Base-by-base conservation (phyloP, 805 yeast genomes). In the Torulaspora maleeae region DNA sequence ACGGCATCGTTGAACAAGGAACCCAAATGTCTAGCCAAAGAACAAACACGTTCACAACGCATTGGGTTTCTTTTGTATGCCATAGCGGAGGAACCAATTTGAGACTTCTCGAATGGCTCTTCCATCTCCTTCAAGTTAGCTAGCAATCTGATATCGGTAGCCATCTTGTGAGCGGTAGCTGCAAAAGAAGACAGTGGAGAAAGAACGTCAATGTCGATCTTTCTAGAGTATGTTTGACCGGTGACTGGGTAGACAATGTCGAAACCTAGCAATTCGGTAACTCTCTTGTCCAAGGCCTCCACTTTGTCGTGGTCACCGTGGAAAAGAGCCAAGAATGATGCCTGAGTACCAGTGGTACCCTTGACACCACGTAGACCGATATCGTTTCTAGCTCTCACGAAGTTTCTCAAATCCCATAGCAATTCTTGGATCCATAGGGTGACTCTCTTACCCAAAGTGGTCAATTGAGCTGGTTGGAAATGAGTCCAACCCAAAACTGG, bases 401-500 rank as follows among this genome's bases (percentile, higher is more conserved):
- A 79, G 73, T 93, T 93, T 73, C 99, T 81, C 69, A 93, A 78
- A 71, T 93, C 99, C 99, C 98, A 93, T 60, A 93, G 76, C 60
- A 93, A 75, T 70, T 93, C 99, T 76, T 93, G 99, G 59, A 93
- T 75, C 99, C 99, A 93, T 63, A 93, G 75, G 36, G 97, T 89
- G 45, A 95, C 95, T 72, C 99, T 84, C 76, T 93, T 93, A 68
- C 99, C 99, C 52, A 93, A 95, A 27, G 99, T 93, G 56, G 98
- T 91, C 67, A 93, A 80, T 74, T 93, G 99, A 43, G 99, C 99
- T 12, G 99, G 99, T 75, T 93, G 99, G 80, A 93, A 93, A 71
- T 93, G 99, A 47, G 99, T 93, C 98, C 98, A 93, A 28, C 99
- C 99, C 55, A 93, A 77, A 36, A 90, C 96, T 29, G 99, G 98